A percentile compares a stretch with the other conserved stretches of the same genome.
Conservation (phyloP, 1,284 basidiomycete genomes). For the Austropuccinia psidii region DNA sequence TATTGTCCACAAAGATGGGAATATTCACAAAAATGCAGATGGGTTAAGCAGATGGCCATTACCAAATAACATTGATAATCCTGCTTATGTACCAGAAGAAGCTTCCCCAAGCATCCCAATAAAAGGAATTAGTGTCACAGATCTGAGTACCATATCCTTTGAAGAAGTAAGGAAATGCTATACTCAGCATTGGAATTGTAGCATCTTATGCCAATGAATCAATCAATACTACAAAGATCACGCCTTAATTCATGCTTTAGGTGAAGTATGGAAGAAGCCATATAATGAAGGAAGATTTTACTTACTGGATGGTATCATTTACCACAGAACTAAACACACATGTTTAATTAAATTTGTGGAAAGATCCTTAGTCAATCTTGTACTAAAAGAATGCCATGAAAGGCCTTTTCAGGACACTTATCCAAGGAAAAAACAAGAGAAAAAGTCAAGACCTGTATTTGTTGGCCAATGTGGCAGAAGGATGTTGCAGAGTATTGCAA, state of each 20-base stretch:
- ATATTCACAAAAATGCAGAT: conserved; percentile 17
- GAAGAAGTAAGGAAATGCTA: background rate
- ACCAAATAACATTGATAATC: background rate
- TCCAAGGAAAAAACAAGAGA: background rate
- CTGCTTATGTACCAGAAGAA: conserved; percentile 1
- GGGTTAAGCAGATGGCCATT: background rate
- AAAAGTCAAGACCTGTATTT: background rate
- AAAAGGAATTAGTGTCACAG: background rate
- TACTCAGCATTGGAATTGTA: background rate
- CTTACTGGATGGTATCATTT: too few relatives aligned
- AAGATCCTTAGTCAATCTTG: too few relatives aligned
- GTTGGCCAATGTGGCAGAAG: background rate
- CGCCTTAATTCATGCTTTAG: too few relatives aligned
- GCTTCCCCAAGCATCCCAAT: background rate
- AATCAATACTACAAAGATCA: too few relatives aligned
- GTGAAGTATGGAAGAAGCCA: too few relatives aligned
- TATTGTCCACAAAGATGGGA: background rate
- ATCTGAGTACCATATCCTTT: background rate
- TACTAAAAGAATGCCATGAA: conserved; percentile 1
- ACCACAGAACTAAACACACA: too few relatives aligned
- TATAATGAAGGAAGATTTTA: too few relatives aligned
- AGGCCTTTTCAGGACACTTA: background rate
- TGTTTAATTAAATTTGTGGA: too few relatives aligned
- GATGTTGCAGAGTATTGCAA: too few relatives aligned
- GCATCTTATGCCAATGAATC: too few relatives aligned